Conservation (phyloP, 768 basidiomycete genomes). For the Amanita pallidorosea region DNA sequence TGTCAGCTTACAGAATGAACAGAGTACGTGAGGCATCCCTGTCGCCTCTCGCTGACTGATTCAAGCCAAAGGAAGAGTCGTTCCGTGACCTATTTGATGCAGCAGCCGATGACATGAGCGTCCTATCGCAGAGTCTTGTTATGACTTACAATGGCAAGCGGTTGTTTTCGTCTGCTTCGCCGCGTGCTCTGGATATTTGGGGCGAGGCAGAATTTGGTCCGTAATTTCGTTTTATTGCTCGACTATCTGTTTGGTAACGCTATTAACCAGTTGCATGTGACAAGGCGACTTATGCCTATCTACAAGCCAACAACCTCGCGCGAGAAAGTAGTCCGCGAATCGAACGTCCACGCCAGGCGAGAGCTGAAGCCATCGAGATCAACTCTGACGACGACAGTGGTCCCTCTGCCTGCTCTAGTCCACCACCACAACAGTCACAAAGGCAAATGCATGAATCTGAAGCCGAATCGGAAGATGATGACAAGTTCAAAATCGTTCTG, state of each 20-base stretch:
- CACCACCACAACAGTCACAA: slow-evolving; percentile 7
- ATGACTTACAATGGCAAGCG: slow-evolving; percentile 52
- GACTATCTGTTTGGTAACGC: background rate
- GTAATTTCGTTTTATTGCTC: slow-evolving; percentile 10
- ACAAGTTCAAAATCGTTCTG: slow-evolving; percentile 55
- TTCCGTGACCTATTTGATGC: slow-evolving; percentile 58
- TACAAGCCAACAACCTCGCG: slow-evolving; percentile 17
- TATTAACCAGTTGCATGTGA: slow-evolving; percentile 50
- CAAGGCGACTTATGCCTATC: slow-evolving; percentile 49
- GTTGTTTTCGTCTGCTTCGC: slow-evolving; percentile 61
- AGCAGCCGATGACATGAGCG: slow-evolving; percentile 47
- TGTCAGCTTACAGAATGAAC: slow-evolving; percentile 46
- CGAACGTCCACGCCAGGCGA: slow-evolving; percentile 6
- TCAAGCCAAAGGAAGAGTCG: slow-evolving; percentile 40
- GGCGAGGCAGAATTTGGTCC: slow-evolving; percentile 55
- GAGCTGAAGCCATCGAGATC: slow-evolving; percentile 13
- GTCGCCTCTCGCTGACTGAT: background rate
- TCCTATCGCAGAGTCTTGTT: slow-evolving; percentile 42
- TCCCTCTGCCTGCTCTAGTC: background rate
- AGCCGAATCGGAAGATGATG: slow-evolving; percentile 31
- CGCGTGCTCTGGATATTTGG: slow-evolving; percentile 57
- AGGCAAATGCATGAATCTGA: slow-evolving; percentile 17
- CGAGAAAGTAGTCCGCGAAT: slow-evolving; percentile 1
- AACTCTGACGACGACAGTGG: slow-evolving; percentile 14
- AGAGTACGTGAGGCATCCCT: slow-evolving; percentile 29